A percentile compares a stretch with the other conserved stretches of the same genome.
Conservation (phyloP, 345 rosid genomes). For the Eucalyptus marginata region DNA sequence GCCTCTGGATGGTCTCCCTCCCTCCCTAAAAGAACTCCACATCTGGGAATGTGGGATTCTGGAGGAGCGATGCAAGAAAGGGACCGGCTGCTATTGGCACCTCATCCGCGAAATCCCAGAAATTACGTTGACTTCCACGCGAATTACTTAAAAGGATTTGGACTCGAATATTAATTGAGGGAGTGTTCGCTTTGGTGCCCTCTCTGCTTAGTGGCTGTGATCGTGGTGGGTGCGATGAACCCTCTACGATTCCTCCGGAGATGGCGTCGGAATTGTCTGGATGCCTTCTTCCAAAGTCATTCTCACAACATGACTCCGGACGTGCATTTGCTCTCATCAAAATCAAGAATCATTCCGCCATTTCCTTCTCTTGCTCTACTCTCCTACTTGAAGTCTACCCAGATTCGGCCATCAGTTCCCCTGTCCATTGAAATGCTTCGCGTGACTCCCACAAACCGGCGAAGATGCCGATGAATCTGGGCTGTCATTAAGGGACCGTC, state of each 20-base stretch:
- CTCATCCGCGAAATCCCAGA: background rate
- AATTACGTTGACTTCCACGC: accelerated
- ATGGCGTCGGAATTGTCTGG: too few species aligned
- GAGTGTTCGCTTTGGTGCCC: too few species aligned
- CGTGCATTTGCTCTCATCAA: too few species aligned
- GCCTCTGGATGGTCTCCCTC: background rate
- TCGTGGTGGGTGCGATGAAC: too few species aligned
- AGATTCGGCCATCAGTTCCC: background rate
- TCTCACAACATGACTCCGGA: too few species aligned
- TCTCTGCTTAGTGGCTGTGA: too few species aligned
- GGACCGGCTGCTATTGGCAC: background rate
- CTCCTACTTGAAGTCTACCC: too few species aligned
- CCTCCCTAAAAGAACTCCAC: accelerated
- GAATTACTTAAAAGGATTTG: background rate
- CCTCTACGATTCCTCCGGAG: too few species aligned
- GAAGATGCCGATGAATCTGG: background rate
- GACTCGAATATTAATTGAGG: background rate
- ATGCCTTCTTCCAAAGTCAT: too few species aligned
- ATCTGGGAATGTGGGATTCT: accelerated
- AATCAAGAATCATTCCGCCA: too few species aligned
- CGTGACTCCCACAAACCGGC: background rate
- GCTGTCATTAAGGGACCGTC: background rate
- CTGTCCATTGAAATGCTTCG: background rate
- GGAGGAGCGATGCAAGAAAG: background rate
- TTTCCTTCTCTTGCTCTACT: too few species aligned